Evolutionary conservation across 495 filamentous ascomycete species (phyloP), one percentile per base, ranked within the genome.

Genomic region (Clohesyomyces aquaticus): DNA sequence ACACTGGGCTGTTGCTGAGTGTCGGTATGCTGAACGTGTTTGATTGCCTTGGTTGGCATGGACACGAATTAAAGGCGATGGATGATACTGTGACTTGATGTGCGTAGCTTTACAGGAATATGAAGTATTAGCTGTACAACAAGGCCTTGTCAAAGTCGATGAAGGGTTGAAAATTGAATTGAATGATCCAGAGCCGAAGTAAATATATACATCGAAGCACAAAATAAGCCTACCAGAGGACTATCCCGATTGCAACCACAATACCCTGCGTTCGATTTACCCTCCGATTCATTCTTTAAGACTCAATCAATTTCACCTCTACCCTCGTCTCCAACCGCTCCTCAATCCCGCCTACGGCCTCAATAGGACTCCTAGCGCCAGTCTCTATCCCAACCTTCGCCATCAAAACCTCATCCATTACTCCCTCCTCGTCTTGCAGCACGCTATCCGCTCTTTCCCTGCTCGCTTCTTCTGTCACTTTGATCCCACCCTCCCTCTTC

Each of bases 391-490:
- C 63, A 9, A 46, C 48, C 42, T 61, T 66, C 19, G n/a, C 29
- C 27, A 42, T 25, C 47, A 65, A 18, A 14, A 55, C 63, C 29
- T 48, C 57, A 11, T 66, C 56, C 29, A 22, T 16, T 23, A 46
- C 16, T 14, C 6, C 32, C 28, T 56, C 18, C 19, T 27, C 51
- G 28, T 61, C 63, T 22, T 61, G 25, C 27, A 66, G 16, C 32
- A 66, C 49, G 46, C 63, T 66, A 35, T 66, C 63, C 19, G 57
- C 63, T 61, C 35, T 19, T 43, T 32, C 41, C 14, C 56, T 49
- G 14, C 27, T 25, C 23, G 21, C 21, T 51, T 46, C 22, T 6
- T 25, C 16, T 53, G 18, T 41, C 41, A 25, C 11, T 10, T 22
- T 3, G 35, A 42, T 27, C 8, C 51, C 32, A 41, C 22, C 21